Conservation (phyloP, 768 basidiomycete species). For the Omphalotus guepiniiformis region DNA sequence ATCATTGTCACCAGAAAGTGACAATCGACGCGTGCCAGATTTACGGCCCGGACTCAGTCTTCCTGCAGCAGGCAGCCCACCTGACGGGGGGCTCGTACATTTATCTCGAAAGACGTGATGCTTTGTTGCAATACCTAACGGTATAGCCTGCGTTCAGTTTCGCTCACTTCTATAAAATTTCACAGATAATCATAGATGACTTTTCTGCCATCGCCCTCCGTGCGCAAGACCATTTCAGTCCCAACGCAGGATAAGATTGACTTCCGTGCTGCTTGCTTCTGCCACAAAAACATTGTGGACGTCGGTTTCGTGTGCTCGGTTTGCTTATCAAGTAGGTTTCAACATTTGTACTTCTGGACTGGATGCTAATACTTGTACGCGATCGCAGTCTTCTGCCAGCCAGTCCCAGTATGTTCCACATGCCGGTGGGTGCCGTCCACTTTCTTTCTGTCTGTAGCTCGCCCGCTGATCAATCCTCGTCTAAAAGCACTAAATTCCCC, state of each 20-base stretch:
- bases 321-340: constrained; percentile 83
- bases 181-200: constrained; percentile 63
- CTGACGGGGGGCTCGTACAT: constrained; percentile 94
- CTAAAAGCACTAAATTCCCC: constrained; percentile 84
- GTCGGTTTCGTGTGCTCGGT: constrained; percentile 99
- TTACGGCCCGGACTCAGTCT: constrained; percentile 85
- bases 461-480: constrained; percentile 3
- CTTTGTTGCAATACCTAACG: constrained; percentile 88
- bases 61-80: constrained; percentile 96
- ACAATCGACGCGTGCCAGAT: constrained; percentile 96
- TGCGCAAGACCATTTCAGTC: constrained; percentile 73
- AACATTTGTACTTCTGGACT: constrained; percentile 7
- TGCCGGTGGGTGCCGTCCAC: constrained; percentile 63
- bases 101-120: constrained; percentile 72
- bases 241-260: constrained; percentile 96
- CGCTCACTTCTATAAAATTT: constrained; percentile 6
- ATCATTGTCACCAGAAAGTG: constrained; percentile 62
- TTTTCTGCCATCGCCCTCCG: constrained; percentile 63
- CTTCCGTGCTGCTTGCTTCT: constrained; percentile 97
- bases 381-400: constrained; percentile 85
- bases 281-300: constrained; percentile 95
- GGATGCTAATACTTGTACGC: too few species aligned
- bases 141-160: constrained; percentile 31
- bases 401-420: constrained; percentile 89
- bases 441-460: neutral